Evolutionary conservation across 495 filamentous ascomycete species (phyloP), one percentile per base, ranked within the genome.

Genomic region (Ascodesmis nigricans): DNA sequence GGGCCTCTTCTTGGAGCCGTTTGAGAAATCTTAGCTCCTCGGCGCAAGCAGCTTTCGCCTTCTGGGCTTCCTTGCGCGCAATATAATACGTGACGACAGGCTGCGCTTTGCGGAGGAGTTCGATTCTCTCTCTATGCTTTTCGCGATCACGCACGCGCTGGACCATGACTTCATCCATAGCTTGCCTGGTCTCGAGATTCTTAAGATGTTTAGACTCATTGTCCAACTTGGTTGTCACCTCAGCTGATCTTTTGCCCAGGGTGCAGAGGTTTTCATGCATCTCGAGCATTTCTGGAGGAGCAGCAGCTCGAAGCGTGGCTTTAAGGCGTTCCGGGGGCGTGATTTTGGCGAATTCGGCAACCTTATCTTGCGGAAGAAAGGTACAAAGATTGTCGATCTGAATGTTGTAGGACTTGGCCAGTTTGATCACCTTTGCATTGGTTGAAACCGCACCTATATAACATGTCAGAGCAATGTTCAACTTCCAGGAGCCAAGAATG

Each of bases 361-460:
- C 90, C 46, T 81, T 77, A 50, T 99, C 87, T 53, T 99, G 87
- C 1, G 87, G 87, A 22, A 99, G 63, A 46, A 99, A 99, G 55
- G 95, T 87, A 52, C 87, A 99, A 2, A 95, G 63, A 45, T 99
- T 99, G 55, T 95, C 87, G 48, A 95, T 75, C 55, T 95, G 90
- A 22, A 95, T 93, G 15, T 70, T 65, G 36, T 90, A 72, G 0
- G 58, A 64, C 31, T 58, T 67, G 11, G 69, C 71, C 21, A 92
- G 58, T 21, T 61, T 58, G 29, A 73, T 53, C 1, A 95, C 63
- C 18, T 62, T 55, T 29, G 68, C 67, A 26, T 65, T 61, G 1
- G 62, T 62, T 3, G 22, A 10, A 7, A n/a, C n/a, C n/a, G n/a
- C n/a, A n/a, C n/a, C n/a, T n/a, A n/a, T n/a, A n/a, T n/a, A n/a